A percentile compares a stretch with the other conserved stretches of the same genome.
Evolutionary conservation across 2,329 filamentous ascomycete species (phyloP).

Genomic region (Pseudogymnoascus sp.): DNA sequence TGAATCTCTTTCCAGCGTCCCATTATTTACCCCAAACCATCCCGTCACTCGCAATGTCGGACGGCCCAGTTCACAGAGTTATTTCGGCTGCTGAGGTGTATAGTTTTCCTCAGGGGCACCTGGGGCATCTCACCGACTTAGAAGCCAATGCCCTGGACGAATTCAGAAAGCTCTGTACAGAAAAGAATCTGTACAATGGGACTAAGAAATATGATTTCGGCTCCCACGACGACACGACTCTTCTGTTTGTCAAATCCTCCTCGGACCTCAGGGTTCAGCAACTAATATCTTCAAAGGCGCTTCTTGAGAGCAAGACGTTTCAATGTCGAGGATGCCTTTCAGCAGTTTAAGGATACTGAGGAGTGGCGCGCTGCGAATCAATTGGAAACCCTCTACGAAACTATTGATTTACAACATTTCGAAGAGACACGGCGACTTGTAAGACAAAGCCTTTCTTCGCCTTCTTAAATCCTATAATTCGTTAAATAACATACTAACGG

Average conservation of each 20-base stretch:
- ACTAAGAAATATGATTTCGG: conserved; percentile 33
- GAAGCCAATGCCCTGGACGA: conserved; percentile 60
- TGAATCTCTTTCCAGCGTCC: neutral
- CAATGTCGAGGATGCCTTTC: conserved; percentile 66
- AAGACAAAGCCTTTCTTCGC: conserved; percentile 23
- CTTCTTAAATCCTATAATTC: neutral
- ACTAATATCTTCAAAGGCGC: conserved; percentile 46
- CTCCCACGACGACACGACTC: conserved; percentile 63
- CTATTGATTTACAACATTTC: conserved; percentile 78
- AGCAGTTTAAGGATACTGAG: conserved; percentile 82
- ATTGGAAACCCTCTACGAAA: conserved; percentile 72
- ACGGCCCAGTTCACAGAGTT: conserved; percentile 21
- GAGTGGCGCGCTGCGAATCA: conserved; percentile 77
- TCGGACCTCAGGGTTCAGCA: neutral
- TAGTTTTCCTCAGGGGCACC: conserved; percentile 68
- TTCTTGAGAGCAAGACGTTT: conserved; percentile 82
- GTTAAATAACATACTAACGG: conserved; percentile 19
- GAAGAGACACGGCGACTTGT: conserved; percentile 73
- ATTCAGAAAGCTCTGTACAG: conserved; percentile 63
- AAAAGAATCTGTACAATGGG: conserved; percentile 55
- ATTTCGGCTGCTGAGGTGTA: conserved; percentile 31
- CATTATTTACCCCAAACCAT: neutral
- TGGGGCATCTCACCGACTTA: conserved; percentile 64
- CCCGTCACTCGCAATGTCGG: neutral
- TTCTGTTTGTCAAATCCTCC: conserved; percentile 49